Conservation (phyloP, 2,329 filamentous ascomycete genomes). For the Hypoxylon sp. region DNA sequence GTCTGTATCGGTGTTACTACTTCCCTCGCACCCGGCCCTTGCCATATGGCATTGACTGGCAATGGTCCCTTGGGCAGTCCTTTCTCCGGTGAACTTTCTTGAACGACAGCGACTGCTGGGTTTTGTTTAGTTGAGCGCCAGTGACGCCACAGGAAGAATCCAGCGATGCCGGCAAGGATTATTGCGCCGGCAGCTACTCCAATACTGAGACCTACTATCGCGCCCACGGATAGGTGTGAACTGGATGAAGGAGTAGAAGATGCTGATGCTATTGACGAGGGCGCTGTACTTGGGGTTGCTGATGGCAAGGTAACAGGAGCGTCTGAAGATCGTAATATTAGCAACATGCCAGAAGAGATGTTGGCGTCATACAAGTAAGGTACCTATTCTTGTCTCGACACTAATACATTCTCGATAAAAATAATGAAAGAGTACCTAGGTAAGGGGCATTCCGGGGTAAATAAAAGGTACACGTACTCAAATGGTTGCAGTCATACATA, state of each 20-base stretch:
- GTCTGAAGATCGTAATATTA: slow-evolving; percentile 24
- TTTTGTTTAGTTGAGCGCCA: slow-evolving; percentile 17
- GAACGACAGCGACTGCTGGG: background rate
- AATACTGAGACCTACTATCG: slow-evolving; percentile 43
- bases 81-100: slow-evolving; percentile 19
- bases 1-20: slow-evolving; percentile 31
- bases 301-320: slow-evolving; percentile 22
- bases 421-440: no score
- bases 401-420: background rate
- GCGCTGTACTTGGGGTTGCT: slow-evolving; percentile 15
- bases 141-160: slow-evolving; percentile 36
- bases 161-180: slow-evolving; percentile 26
- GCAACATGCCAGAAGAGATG: background rate
- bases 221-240: slow-evolving; percentile 36
- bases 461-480: slow-evolving; percentile 25
- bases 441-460: no score
- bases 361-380: slow-evolving; percentile 3
- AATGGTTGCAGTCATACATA: slow-evolving; percentile 54
- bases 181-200: slow-evolving; percentile 36
- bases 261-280: slow-evolving; percentile 24
- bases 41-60: slow-evolving; percentile 31
- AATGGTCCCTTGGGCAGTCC: slow-evolving; percentile 15
- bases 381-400: background rate
- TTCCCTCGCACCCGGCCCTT: slow-evolving; percentile 35
- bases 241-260: slow-evolving; percentile 22